Conservation (phyloP, 306 rosid species). For the Quillaja saponaria region DNA sequence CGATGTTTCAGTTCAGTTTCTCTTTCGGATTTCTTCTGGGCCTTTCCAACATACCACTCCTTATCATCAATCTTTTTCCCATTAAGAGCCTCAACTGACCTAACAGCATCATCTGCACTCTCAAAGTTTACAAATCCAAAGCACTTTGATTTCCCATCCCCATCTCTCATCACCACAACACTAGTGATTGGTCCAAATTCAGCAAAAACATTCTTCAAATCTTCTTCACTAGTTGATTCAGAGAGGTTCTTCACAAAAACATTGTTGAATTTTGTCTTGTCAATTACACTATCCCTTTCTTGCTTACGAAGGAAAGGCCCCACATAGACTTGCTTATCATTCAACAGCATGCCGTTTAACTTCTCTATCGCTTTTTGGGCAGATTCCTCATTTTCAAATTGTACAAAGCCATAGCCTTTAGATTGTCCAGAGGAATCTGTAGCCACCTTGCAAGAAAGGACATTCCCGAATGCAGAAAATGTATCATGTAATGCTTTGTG, state of each 20-base stretch:
- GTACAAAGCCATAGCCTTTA: slow-evolving; percentile 97
- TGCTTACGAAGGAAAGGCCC: slow-evolving; percentile 99
- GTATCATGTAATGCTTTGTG: slow-evolving; percentile 95
- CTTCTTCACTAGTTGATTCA: slow-evolving; percentile 82
- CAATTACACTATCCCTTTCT: slow-evolving; percentile 67
- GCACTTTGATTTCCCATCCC: slow-evolving; percentile 90
- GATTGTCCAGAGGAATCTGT: slow-evolving; percentile 84
- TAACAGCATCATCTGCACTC: slow-evolving; percentile 78
- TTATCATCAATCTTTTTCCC: slow-evolving; percentile 74
- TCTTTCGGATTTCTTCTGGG: slow-evolving; percentile 93
- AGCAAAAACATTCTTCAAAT: slow-evolving; percentile 60
- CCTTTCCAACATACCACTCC: slow-evolving; percentile 93
- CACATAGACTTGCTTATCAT: slow-evolving; percentile 94
- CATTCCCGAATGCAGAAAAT: slow-evolving; percentile 80
- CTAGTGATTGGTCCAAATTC: slow-evolving; percentile 84
- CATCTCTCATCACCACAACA: slow-evolving; percentile 90
- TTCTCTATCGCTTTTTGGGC: slow-evolving; percentile 86
- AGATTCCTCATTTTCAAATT: slow-evolving; percentile 86
- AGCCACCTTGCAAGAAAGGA: slow-evolving; percentile 97
- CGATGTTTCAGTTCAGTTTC: slow-evolving; percentile 66
- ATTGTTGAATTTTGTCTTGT: slow-evolving; percentile 71
- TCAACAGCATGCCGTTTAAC: slow-evolving; percentile 93
- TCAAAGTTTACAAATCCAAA: slow-evolving; percentile 97
- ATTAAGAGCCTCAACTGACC: slow-evolving; percentile 78
- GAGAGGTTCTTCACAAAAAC: slow-evolving; percentile 87